These are phyloP conservation scores for Arabis hirsuta DNA, from an alignment of 345 rosid species.

Conservation along the genomic window DNA sequence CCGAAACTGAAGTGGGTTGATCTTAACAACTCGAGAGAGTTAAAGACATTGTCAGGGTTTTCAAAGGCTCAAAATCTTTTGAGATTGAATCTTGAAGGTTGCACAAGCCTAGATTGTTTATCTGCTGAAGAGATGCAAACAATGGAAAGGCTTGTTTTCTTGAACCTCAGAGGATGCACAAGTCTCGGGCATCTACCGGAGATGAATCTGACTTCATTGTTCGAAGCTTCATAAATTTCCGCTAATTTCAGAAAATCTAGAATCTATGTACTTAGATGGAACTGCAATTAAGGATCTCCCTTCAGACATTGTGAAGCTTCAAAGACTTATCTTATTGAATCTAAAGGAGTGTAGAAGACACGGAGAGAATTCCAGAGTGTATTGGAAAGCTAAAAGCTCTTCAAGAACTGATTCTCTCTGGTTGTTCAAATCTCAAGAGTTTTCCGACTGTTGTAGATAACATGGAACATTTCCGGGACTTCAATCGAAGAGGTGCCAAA, in stretches of 20 bases:
- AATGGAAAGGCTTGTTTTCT: conserved; percentile 19
- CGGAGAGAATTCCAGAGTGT: conserved; percentile 17
- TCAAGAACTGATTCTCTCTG: conserved; percentile 27
- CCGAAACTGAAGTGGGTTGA: conserved; percentile 36
- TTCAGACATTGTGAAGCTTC: conserved; percentile 9
- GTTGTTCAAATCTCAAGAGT: conserved; percentile 16
- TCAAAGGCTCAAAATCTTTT: conserved; percentile 35
- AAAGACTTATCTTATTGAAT: conserved; percentile 19
- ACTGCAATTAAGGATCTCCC: conserved; percentile 36
- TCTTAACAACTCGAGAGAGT: conserved; percentile 21
- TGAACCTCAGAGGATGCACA: conserved; percentile 36
- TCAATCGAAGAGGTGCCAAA: conserved; percentile 12
- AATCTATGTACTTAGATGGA: conserved; percentile 23
- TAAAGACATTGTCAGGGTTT: conserved; percentile 35
- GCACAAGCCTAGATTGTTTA: conserved; percentile 21
- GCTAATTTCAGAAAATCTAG: conserved; percentile 26
- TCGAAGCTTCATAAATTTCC: conserved; percentile 13
- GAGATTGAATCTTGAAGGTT: conserved; percentile 30
- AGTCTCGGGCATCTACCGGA: not conserved
- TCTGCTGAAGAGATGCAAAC: conserved; percentile 1
- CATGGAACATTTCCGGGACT: not conserved
- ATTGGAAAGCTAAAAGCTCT: conserved; percentile 29
- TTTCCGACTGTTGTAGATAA: not conserved
- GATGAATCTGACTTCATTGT: conserved; percentile 19
- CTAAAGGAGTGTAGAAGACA: not conserved